Evolutionary conservation across 2,329 filamentous ascomycete species (phyloP).

Genomic region (Ustilaginoidea virens): DNA sequence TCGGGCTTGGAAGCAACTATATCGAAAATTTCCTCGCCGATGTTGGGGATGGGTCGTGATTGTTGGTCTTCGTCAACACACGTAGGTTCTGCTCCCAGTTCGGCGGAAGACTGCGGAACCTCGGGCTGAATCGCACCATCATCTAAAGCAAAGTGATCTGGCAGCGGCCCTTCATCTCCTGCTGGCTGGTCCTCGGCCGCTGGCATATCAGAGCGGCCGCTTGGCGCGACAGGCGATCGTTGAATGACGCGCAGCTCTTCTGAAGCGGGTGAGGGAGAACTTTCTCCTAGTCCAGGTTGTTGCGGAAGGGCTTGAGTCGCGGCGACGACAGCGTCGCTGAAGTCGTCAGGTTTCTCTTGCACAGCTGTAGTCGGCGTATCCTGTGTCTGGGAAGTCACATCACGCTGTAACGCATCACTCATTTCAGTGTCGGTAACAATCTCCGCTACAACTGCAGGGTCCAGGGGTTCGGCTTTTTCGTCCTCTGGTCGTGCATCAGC

Average conservation of each 20-base stretch:
- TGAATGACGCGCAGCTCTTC: background rate
- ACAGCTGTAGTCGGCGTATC: background rate
- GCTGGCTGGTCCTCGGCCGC: slow-evolving; percentile 1
- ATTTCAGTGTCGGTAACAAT: slow-evolving; percentile 3
- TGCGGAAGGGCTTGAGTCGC: background rate
- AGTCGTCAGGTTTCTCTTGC: background rate
- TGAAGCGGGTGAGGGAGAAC: background rate
- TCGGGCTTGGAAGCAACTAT: too few species aligned
- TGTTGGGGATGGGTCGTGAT: too few species aligned
- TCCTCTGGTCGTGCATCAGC: slow-evolving; percentile 7
- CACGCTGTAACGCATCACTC: slow-evolving; percentile 4
- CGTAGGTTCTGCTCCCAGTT: too few species aligned
- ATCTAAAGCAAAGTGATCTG: too few species aligned
- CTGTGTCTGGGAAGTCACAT: slow-evolving; percentile 1
- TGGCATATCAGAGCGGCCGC: slow-evolving; percentile 1
- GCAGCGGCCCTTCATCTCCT: slow-evolving; percentile 5
- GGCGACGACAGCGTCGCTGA: background rate
- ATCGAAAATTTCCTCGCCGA: too few species aligned
- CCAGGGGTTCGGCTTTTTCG: slow-evolving; percentile 5
- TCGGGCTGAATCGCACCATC: too few species aligned
- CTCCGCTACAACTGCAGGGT: slow-evolving; percentile 5
- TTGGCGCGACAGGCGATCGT: slow-evolving; percentile 1
- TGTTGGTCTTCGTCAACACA: too few species aligned
- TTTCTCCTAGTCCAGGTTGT: slow-evolving; percentile 1
- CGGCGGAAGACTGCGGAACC: too few species aligned